phyloP scores from a whole-genome alignment of 2,329 filamentous ascomycete genomes.

The Diaporthe citrichinensis region DNA sequence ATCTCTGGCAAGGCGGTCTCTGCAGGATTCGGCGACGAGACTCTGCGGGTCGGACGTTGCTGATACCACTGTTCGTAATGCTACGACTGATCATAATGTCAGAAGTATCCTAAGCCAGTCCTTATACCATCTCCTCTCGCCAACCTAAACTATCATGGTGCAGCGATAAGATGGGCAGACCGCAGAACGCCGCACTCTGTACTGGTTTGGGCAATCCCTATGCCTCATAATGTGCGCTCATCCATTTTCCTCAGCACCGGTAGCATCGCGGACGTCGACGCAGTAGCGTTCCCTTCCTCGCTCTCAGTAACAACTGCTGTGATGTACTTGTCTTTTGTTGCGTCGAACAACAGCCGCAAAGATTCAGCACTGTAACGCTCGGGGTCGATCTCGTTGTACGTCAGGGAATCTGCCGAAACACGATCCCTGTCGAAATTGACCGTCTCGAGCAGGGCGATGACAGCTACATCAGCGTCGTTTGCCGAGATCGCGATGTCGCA shows the following conservation, averaged over 20 bases:
- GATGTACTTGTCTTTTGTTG: constrained; percentile 88
- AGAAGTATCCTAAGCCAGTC: not conserved
- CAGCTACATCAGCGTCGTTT: constrained; percentile 80
- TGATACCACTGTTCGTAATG: not conserved
- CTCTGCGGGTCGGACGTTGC: not conserved
- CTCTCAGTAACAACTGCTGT: constrained; percentile 94
- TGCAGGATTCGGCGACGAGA: not conserved
- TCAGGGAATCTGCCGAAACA: constrained; percentile 91
- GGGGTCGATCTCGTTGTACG: constrained; percentile 91
- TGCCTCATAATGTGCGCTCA: constrained; percentile 56
- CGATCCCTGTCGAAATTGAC: constrained; percentile 92
- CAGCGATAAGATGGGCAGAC: not conserved
- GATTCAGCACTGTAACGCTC: constrained; percentile 72
- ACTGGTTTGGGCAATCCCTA: constrained; percentile 49
- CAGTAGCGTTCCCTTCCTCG: constrained; percentile 89
- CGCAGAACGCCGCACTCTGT: not conserved
- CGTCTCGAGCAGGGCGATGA: constrained; percentile 92
- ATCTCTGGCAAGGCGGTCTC: not conserved
- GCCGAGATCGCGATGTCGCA: constrained; percentile 89
- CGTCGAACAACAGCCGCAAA: constrained; percentile 86
- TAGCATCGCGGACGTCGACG: constrained; percentile 88
- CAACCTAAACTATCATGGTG: not conserved
- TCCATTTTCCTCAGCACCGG: constrained; percentile 70
- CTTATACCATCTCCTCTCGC: not conserved
- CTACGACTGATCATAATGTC: not conserved